These are phyloP conservation scores for Xylaria sp. DNA, from an alignment of 2,329 filamentous ascomycete genomes.

Conservation along the genomic window DNA sequence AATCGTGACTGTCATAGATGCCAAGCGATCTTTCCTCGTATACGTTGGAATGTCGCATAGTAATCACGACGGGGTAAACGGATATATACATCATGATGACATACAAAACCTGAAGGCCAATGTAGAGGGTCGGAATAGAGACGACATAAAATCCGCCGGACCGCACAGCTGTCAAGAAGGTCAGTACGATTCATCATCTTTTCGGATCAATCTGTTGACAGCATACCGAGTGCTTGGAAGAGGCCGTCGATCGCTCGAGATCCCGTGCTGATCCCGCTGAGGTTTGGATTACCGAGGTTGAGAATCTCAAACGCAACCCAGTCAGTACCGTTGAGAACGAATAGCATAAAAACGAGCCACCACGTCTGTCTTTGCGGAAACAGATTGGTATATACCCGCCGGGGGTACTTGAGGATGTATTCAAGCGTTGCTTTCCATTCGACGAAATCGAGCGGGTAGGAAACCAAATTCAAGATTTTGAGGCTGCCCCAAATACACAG, in stretches of 20 bases:
- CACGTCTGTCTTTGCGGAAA: conserved; percentile 73
- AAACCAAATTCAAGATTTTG: conserved; percentile 54
- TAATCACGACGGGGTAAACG: conserved; percentile 61
- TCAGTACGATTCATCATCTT: conserved; percentile 24
- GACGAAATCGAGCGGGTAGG: conserved; percentile 50
- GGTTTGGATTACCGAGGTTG: conserved; percentile 68
- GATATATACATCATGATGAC: conserved; percentile 63
- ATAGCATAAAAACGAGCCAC: conserved; percentile 71
- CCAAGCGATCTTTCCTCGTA: conserved; percentile 70
- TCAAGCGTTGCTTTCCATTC: conserved; percentile 61
- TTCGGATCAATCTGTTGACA: not conserved
- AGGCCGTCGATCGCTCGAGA: conserved; percentile 70
- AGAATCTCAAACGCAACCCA: conserved; percentile 74
- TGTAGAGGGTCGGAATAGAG: conserved; percentile 62
- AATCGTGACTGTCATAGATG: conserved; percentile 51
- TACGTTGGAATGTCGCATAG: conserved; percentile 68
- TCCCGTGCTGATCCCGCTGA: conserved; percentile 62
- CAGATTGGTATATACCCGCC: conserved; percentile 70
- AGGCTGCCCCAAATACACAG: conserved; percentile 66
- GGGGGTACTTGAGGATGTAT: conserved; percentile 66
- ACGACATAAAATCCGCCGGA: conserved; percentile 75
- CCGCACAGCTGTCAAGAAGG: conserved; percentile 61
- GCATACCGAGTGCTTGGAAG: conserved; percentile 68
- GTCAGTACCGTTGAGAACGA: conserved; percentile 69
- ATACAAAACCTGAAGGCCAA: conserved; percentile 60